These are phyloP conservation scores for Lepidium didymum DNA, from an alignment of 345 rosid species.

Conservation along the genomic window DNA sequence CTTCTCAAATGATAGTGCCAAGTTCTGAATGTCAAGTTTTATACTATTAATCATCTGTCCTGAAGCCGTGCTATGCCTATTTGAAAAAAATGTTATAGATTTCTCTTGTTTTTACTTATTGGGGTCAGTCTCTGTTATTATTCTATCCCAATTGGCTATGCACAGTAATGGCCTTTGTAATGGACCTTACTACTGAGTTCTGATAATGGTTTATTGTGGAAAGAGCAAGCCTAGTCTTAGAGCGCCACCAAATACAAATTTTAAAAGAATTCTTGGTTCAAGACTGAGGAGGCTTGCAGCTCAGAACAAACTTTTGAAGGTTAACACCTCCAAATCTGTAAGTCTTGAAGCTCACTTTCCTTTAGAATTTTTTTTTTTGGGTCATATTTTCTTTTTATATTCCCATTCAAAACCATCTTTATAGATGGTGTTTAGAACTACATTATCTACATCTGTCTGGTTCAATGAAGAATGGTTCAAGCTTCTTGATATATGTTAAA, in stretches of 20 bases:
- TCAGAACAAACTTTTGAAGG: slow-evolving; percentile 81
- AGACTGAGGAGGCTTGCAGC: slow-evolving; percentile 73
- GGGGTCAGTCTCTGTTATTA: background rate
- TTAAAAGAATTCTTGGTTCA: slow-evolving; percentile 62
- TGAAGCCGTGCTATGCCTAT: background rate
- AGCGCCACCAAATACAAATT: slow-evolving; percentile 57
- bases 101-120: slow-evolving; percentile 2
- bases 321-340: slow-evolving; percentile 30
- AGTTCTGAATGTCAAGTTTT: background rate
- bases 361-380: too few relatives aligned
- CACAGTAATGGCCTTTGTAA: background rate
- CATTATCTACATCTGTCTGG: background rate
- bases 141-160: background rate
- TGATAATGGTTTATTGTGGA: slow-evolving; percentile 7
- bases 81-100: background rate
- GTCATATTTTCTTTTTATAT: background rate
- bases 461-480: slow-evolving; percentile 4
- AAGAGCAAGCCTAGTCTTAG: slow-evolving; percentile 63
- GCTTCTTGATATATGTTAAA: slow-evolving; percentile 1
- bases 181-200: background rate
- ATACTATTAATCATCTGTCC: background rate
- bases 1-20: background rate
- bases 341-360: background rate
- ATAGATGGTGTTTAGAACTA: background rate
- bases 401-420: background rate